phyloP scores from a whole-genome alignment of 202 grass and related monocot genomes.

The Eragrostis tef region DNA sequence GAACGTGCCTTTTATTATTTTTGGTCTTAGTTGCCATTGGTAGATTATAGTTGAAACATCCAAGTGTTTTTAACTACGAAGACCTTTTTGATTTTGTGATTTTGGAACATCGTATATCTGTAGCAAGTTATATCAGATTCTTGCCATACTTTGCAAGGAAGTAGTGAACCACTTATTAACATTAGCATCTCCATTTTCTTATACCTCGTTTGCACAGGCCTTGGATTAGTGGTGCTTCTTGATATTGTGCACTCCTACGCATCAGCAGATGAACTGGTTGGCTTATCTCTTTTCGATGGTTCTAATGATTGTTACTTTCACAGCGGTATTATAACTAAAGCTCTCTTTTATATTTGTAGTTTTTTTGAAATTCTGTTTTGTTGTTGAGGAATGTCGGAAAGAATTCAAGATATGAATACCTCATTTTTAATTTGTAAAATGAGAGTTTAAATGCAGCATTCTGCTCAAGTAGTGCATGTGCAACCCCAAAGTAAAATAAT shows the following conservation, averaged over 20 bases:
- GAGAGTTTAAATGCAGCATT: neutral
- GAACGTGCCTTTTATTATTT: neutral
- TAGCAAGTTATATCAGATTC: neutral
- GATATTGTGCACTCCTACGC: conserved; percentile 98
- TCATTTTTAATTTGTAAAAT: neutral
- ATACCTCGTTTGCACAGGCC: conserved; percentile 54
- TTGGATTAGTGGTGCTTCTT: conserved; percentile 82
- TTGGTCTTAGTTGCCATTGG: neutral
- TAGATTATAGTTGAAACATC: neutral
- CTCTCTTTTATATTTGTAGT: conserved; percentile 1
- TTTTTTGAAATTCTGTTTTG: conserved; percentile 20
- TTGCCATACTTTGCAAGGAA: conserved; percentile 34
- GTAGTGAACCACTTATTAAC: conserved; percentile 16
- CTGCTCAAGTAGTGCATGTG: neutral
- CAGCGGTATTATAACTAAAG: conserved; percentile 56
- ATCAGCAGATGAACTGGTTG: conserved; percentile 82
- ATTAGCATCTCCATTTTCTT: conserved; percentile 41
- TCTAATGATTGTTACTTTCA: conserved; percentile 97
- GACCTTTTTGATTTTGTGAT: neutral
- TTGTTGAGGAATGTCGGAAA: conserved; percentile 21
- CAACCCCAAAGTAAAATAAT: neutral
- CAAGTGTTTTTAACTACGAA: neutral
- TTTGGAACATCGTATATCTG: conserved; percentile 11
- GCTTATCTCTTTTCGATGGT: conserved; percentile 94
- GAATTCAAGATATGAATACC: neutral